Conservation (phyloP, 2,329 filamentous ascomycete species). For the Pestalotiopsis sp. region DNA sequence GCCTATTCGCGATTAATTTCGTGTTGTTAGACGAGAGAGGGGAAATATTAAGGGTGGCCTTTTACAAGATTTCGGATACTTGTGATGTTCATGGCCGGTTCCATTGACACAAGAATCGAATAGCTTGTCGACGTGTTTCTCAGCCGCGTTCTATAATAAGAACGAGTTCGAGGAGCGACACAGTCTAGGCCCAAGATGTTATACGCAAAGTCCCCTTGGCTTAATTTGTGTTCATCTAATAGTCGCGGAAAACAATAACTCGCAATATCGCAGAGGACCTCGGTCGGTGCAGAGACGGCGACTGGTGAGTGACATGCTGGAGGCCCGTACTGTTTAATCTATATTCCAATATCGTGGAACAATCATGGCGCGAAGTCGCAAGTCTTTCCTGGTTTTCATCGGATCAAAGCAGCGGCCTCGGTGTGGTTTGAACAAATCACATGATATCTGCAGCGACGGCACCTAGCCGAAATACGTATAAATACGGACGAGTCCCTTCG, state of each 20-base stretch:
- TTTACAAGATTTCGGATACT: slow-evolving; percentile 25
- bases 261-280: slow-evolving; percentile 39
- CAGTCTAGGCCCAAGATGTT: slow-evolving; percentile 15
- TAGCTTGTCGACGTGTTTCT: neutral
- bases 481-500: neutral
- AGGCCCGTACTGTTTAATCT: neutral
- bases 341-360: neutral
- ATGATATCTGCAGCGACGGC: neutral
- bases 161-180: neutral
- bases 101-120: slow-evolving; percentile 10
- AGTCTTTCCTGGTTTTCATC: slow-evolving; percentile 19
- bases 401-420: slow-evolving; percentile 18
- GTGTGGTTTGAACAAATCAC: slow-evolving; percentile 14
- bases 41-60: slow-evolving; percentile 14
- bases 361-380: slow-evolving; percentile 21
- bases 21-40: neutral
- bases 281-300: neutral
- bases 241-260: slow-evolving; percentile 38
- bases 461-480: neutral
- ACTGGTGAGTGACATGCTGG: neutral
- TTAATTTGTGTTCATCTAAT: slow-evolving; percentile 49
- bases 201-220: slow-evolving; percentile 31
- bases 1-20: neutral
- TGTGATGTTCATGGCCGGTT: slow-evolving; percentile 6
- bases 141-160: slow-evolving; percentile 28